These are phyloP conservation scores for Colletotrichum higginsianum DNA, from an alignment of 2,329 filamentous ascomycete species.

Conservation along the genomic window DNA sequence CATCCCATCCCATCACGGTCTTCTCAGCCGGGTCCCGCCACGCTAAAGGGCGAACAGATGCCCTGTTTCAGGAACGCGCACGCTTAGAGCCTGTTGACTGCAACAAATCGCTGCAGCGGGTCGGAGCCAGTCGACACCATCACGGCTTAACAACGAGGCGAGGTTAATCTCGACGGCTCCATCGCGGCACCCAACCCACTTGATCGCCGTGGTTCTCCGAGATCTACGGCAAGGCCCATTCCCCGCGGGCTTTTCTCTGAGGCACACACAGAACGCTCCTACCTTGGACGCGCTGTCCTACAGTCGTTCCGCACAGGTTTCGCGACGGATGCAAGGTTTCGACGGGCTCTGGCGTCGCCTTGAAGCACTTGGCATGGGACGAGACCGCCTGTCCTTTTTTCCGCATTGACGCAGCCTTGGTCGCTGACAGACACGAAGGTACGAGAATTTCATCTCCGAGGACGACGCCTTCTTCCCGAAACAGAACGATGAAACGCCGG, in stretches of 20 bases:
- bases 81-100: constrained; percentile 16
- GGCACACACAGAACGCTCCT: constrained; percentile 1
- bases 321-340: constrained; percentile 17
- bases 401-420: constrained; percentile 27
- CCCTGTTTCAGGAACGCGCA: constrained; percentile 38
- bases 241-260: constrained; percentile 21
- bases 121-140: constrained; percentile 4
- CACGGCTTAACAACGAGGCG: constrained; percentile 29
- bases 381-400: constrained; percentile 5
- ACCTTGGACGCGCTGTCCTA: neutral
- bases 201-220: constrained; percentile 36
- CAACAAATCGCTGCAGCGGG: constrained; percentile 5
- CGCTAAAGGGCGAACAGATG: constrained; percentile 20
- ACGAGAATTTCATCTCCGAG: constrained; percentile 35
- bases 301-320: constrained; percentile 16
- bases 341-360: neutral
- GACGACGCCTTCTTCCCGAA: constrained; percentile 30
- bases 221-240: constrained; percentile 37
- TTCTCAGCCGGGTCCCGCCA: constrained; percentile 5
- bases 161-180: constrained; percentile 21
- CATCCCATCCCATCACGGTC: constrained; percentile 36
- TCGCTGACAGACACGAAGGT: constrained; percentile 9
- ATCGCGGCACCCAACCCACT: constrained; percentile 25
- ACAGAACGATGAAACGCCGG: constrained; percentile 26
- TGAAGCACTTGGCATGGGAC: constrained; percentile 6